Conservation (phyloP, 495 filamentous ascomycete genomes). For the Penicillium diatomitis region DNA sequence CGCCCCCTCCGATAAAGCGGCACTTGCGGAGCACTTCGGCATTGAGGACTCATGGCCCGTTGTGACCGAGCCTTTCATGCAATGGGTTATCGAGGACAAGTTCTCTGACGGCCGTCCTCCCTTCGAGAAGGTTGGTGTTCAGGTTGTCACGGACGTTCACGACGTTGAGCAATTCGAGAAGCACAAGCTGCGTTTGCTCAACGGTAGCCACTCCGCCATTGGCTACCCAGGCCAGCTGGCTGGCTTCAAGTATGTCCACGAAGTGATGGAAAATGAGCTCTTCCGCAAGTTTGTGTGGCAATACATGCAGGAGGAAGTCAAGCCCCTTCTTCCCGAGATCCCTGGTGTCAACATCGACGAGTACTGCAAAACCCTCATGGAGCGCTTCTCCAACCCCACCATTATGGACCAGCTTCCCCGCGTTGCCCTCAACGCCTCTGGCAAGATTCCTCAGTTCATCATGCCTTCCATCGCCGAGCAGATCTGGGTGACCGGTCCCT, state of each 20-base stretch:
- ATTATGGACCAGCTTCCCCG: constrained; percentile 40
- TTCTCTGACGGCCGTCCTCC: constrained; percentile 39
- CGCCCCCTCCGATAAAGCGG: constrained; percentile 25
- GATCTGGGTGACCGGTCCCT: constrained; percentile 35
- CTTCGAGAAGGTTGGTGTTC: constrained; percentile 38
- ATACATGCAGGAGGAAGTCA: constrained; percentile 44
- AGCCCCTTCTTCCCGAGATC: constrained; percentile 35
- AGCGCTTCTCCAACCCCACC: constrained; percentile 41
- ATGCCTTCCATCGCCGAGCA: constrained; percentile 42
- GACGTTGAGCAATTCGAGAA: constrained; percentile 40
- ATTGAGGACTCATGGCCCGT: constrained; percentile 40
- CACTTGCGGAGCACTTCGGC: constrained; percentile 28
- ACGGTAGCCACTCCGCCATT: constrained; percentile 38
- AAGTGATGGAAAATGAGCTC: constrained; percentile 33
- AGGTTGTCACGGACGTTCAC: constrained; percentile 38
- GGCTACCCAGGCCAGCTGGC: constrained; percentile 38
- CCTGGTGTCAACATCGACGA: constrained; percentile 38
- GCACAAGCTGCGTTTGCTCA: constrained; percentile 42
- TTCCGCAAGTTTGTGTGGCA: constrained; percentile 36
- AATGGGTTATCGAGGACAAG: constrained; percentile 42
- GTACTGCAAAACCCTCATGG: constrained; percentile 36
- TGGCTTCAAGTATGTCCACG: constrained; percentile 39
- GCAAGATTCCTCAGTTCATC: constrained; percentile 44
- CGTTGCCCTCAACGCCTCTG: constrained; percentile 36
- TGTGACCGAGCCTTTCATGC: constrained; percentile 42